Conservation (phyloP, 83 land plant genomes). For the Diphasiastrum complanatum region DNA sequence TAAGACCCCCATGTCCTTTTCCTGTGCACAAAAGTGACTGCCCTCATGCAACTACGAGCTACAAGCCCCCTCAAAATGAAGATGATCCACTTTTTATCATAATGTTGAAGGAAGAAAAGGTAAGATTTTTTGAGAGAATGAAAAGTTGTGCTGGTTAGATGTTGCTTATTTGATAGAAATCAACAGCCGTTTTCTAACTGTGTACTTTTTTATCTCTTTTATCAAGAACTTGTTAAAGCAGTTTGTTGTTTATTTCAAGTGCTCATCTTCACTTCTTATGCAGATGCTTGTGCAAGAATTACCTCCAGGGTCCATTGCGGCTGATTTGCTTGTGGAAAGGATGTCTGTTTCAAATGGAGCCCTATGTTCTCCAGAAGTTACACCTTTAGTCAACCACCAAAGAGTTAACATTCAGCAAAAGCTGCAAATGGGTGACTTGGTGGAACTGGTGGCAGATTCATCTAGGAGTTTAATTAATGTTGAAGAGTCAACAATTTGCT, state of each 20-base stretch:
- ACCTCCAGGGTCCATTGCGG: constrained; percentile 59
- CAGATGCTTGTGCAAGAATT: constrained; percentile 97
- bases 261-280: not conserved
- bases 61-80: constrained; percentile 33
- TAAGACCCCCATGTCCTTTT: constrained; percentile 61
- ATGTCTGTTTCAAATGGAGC: constrained; percentile 37
- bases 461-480: no score
- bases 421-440: constrained; percentile 85
- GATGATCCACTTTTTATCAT: constrained; percentile 82
- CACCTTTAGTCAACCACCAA: constrained; percentile 70
- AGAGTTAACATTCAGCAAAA: constrained; percentile 59
- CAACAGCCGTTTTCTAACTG: no score
- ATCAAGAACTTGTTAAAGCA: not conserved
- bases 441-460: no score
- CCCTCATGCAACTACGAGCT: constrained; percentile 35
- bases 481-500: no score
- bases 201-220: not conserved
- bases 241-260: constrained; percentile 4
- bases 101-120: constrained; percentile 65
- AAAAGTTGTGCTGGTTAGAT: not conserved
- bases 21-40: constrained; percentile 70
- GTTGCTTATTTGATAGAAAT: not conserved
- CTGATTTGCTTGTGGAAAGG: constrained; percentile 45
- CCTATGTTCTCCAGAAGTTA: constrained; percentile 46
- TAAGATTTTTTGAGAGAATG: not conserved